Base-by-base conservation (phyloP, 495 filamentous ascomycete species). In the Pyrenula massariospora region DNA sequence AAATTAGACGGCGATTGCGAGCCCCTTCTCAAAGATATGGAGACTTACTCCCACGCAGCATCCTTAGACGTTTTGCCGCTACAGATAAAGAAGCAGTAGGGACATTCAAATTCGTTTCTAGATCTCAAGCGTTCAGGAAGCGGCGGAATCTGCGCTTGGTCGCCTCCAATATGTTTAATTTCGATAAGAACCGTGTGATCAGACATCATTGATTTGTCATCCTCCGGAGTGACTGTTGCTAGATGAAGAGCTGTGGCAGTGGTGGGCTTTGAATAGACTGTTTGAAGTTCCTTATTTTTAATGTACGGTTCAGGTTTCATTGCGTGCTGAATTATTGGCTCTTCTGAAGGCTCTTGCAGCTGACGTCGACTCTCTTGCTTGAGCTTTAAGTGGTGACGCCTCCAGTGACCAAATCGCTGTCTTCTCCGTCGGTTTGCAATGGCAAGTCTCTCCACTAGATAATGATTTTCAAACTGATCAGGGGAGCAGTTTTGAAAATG, bases 321-420 rank as follows among this genome's bases (percentile, higher is more conserved):
- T 5, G 48, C 31, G 15, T 15, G 8, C 15, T 42, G 8, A 42
- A 42, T 42, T 8, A 42, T 42, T 42, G 31, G 31, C 31, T 5
- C 31, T 42, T 42, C 15, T 42, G 31, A 42, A 8, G 15, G 5
- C 8, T 42, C 31, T 42, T 42, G 31, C 5, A 42, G 5, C 31
- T 42, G 31, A 8, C 31, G 31, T 42, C 8, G 5, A 42, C 31
- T 15, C 31, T 42, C 31, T 42, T 42, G 5, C 31, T 42, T 42
- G 5, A 63, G 55, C 51, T 66, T 65, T 15, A n/a, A 22, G 48
- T 25, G 53, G 50, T 68, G 66, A 25, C 54, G 49, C n/a, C 57
- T 52, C 66, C 65, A 68, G 23, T 66, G 62, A 21, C 58, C 48
- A 48, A 68, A 62, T 20, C 65, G 64, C 50, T 66, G 62, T 56